These are phyloP conservation scores for Fermentozyma sake DNA, from an alignment of 1,139 yeast species.

Conservation along the genomic window DNA sequence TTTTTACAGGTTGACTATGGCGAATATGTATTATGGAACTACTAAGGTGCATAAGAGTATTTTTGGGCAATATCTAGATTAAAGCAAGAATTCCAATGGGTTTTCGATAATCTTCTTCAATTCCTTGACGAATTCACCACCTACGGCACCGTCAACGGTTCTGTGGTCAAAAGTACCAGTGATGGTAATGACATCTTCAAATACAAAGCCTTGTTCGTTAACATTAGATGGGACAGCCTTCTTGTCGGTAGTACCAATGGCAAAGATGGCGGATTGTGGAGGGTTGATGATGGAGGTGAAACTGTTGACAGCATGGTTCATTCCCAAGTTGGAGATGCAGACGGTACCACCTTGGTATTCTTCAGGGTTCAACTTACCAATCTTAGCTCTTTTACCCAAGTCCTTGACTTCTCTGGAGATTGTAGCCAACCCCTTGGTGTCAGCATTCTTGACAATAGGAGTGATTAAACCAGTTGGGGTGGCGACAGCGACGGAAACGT, in stretches of 20 bases:
- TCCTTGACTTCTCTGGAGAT: conserved; percentile 87
- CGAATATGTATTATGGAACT: no score
- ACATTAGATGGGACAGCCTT: conserved; percentile 91
- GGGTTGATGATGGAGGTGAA: conserved; percentile 98
- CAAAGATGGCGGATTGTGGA: conserved; percentile 91
- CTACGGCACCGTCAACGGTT: conserved; percentile 95
- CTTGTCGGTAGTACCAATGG: conserved; percentile 90
- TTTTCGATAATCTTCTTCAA: conserved; percentile 89
- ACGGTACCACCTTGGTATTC: conserved; percentile 99
- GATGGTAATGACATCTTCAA: conserved; percentile 85
- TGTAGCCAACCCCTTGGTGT: conserved; percentile 75
- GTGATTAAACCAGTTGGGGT: conserved; percentile 97
- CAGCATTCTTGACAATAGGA: conserved; percentile 88
- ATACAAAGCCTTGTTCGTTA: conserved; percentile 85
- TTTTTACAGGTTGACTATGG: no score
- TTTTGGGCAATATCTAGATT: no score
- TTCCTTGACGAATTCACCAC: conserved; percentile 94
- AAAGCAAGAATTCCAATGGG: conserved; percentile 90
- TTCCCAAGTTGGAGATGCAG: conserved; percentile 96
- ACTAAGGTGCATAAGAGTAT: no score
- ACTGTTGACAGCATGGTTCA: conserved; percentile 88
- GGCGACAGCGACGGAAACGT: conserved; percentile 97
- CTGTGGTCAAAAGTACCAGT: conserved; percentile 99
- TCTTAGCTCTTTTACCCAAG: conserved; percentile 94
- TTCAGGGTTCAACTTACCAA: conserved; percentile 85